phyloP scores from a whole-genome alignment of 305 asterid genomes.

The Fraxinus paxiana region DNA sequence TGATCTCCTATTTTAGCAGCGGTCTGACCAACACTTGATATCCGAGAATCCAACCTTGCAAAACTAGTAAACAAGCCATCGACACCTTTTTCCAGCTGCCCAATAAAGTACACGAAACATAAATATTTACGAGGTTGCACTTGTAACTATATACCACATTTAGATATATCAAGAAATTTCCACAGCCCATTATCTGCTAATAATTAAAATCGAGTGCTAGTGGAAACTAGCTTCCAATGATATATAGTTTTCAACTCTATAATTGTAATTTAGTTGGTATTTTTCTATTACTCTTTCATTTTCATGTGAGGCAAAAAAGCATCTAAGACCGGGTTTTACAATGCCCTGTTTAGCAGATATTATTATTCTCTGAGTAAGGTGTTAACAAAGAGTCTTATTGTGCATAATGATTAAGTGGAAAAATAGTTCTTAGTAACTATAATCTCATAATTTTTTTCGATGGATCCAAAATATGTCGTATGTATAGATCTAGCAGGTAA shows the following conservation, averaged over 20 bases:
- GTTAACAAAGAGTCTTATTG: neutral
- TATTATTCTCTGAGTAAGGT: neutral
- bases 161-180: neutral
- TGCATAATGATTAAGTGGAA: neutral
- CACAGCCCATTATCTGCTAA: neutral
- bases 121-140: constrained; percentile 12
- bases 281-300: neutral
- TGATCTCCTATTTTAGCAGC: constrained; percentile 99
- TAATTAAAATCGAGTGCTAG: neutral
- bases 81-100: constrained; percentile 95
- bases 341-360: neutral
- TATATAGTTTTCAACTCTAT: neutral
- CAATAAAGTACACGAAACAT: constrained; percentile 20
- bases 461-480: neutral
- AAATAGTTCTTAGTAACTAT: neutral
- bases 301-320: neutral
- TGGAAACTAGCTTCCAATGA: neutral
- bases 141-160: constrained; percentile 11
- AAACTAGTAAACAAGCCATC: constrained; percentile 94
- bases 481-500: neutral
- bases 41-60: constrained; percentile 90
- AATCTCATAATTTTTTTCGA: neutral
- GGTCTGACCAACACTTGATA: constrained; percentile 98
- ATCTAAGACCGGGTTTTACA: neutral
- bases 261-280: neutral